Base-by-base conservation (phyloP, 139 green algal species). In the Asterochloris sp. region DNA sequence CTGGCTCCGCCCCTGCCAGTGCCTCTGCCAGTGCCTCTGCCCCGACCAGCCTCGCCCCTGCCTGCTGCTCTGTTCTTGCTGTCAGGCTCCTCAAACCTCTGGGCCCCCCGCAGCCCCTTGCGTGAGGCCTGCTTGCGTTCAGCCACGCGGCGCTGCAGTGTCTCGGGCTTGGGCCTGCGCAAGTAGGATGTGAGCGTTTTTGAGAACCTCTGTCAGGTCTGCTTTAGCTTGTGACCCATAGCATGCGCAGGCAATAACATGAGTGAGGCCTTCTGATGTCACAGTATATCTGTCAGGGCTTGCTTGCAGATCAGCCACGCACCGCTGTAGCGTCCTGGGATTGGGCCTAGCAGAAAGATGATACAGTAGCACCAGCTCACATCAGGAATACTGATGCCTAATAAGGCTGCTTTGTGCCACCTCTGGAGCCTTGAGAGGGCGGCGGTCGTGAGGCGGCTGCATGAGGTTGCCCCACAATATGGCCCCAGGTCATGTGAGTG, bases 161-260 rank as follows among this genome's bases (percentile, higher is more conserved):
- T 91, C 68, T 90, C 87, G 13, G 85, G 79, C 83, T 91, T 93
- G 26, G 85, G 83, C 61, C 85, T 87, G 85, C 73, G 60, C 61
- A 82, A 21, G 47, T 15, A n/a, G 21, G 17, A 26, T 71, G 4
- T 71, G 26, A n/a, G 61, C 1, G 16, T 27, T 9, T 2, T 1
- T 68, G 29, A 75, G 69, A 0, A 13, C 21, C 11, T 23, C 16
- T 62, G 71, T 17, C 15, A n/a, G 62, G 60, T 29, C 12, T 17
- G 13, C 13, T 26, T 4, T 26, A 6, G 6, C 60, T 62, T 83
- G 23, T 27, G 71, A 12, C 9, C 21, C 23, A 21, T 21, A 27
- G 12, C n/a, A 67, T n/a, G 29, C 6, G 8, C 17, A 24, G 14
- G 54, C 60, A 12, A 73, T 6, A 23, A 21, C 61, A 16, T 4